These are phyloP conservation scores for Lithospermum erythrorhizon DNA, from an alignment of 257 asterid species.

Conservation along the genomic window DNA sequence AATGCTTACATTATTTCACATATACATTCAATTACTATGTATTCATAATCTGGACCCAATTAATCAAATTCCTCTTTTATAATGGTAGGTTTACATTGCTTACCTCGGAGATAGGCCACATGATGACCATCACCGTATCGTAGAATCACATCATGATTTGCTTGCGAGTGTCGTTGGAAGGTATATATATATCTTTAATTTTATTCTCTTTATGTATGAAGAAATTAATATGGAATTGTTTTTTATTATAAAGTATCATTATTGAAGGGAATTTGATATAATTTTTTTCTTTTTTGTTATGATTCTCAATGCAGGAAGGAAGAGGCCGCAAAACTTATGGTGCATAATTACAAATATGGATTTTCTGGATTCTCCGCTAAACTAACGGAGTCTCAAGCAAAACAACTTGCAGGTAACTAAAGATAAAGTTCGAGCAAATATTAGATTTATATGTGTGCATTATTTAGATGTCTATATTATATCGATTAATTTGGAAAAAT, in stretches of 20 bases:
- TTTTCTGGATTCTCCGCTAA: constrained; percentile 22
- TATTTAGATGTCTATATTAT: too few relatives aligned
- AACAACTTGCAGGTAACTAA: constrained; percentile 10
- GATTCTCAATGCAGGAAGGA: constrained; percentile 2
- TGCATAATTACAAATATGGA: constrained; percentile 20
- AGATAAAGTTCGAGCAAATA: too few relatives aligned
- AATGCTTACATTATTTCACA: too few relatives aligned
- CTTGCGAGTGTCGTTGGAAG: constrained; percentile 15
- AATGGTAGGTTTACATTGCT: constrained; percentile 7
- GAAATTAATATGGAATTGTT: too few relatives aligned
- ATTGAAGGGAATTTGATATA: too few relatives aligned
- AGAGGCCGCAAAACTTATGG: constrained; percentile 5
- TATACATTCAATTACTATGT: too few relatives aligned
- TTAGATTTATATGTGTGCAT: too few relatives aligned
- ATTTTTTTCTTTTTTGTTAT: neutral
- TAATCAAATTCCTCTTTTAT: too few relatives aligned
- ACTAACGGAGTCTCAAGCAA: constrained; percentile 11
- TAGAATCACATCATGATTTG: constrained; percentile 15
- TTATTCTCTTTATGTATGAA: too few relatives aligned
- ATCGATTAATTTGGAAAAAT: too few relatives aligned
- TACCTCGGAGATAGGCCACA: constrained; percentile 17
- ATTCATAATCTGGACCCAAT: too few relatives aligned
- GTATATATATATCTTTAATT: neutral
- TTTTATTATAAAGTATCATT: too few relatives aligned
- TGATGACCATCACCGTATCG: constrained; percentile 9